Evolutionary conservation across 441 rosid species (phyloP).

Genomic region (Euphorbia schlechtendalii): DNA sequence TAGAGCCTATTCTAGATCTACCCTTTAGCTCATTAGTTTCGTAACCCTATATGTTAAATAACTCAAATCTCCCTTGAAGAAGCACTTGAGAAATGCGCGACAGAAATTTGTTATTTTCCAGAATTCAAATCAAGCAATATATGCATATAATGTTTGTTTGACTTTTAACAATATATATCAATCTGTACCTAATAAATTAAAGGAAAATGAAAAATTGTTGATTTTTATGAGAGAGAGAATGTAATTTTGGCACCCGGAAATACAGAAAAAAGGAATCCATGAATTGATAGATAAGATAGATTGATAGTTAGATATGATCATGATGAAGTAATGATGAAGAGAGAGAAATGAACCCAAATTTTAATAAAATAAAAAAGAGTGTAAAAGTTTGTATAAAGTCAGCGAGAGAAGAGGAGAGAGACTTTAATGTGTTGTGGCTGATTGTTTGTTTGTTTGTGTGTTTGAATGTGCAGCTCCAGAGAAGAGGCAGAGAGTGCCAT

Average conservation of each 20-base stretch:
- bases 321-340: slow-evolving; percentile 53
- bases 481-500: too few species aligned
- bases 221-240: slow-evolving; percentile 1
- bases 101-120: too few species aligned
- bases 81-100: too few species aligned
- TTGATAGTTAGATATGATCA: slow-evolving; percentile 27
- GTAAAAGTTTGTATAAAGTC: slow-evolving; percentile 24
- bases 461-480: slow-evolving; percentile 55
- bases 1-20: slow-evolving; percentile 18
- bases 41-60: too few species aligned
- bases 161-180: too few species aligned
- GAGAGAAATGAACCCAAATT: slow-evolving; percentile 22
- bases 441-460: slow-evolving; percentile 36
- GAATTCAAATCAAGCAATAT: too few species aligned
- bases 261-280: slow-evolving; percentile 34
- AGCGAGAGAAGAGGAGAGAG: slow-evolving; percentile 31
- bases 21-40: background rate
- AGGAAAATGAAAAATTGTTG: background rate
- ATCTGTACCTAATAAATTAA: too few species aligned
- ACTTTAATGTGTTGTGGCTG: slow-evolving; percentile 39
- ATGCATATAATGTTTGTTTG: too few species aligned
- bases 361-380: too few species aligned
- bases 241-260: slow-evolving; percentile 37
- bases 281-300: slow-evolving; percentile 20
- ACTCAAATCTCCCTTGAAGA: too few species aligned